Percentiles rank a stretch among this genome's conserved stretches.
Evolutionary conservation across 176 grass and related monocot species (phyloP).

Genomic region (Poa pratensis): DNA sequence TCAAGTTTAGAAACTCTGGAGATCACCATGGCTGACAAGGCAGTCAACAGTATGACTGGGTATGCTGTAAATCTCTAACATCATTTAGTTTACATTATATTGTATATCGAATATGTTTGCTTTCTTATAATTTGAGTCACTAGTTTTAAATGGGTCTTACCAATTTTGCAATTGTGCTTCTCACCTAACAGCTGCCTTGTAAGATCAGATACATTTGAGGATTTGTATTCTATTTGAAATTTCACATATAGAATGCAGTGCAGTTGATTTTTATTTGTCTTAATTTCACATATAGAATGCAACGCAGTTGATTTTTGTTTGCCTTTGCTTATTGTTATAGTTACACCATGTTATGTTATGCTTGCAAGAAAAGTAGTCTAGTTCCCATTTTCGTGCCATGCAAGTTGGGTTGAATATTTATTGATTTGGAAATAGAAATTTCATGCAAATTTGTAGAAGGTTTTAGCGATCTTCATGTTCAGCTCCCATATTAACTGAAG

Average conservation of each 20-base stretch:
- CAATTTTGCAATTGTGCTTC: not conserved
- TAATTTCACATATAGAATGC: conserved; percentile 8
- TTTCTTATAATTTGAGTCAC: conserved; percentile 28
- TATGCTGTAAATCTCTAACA: conserved; percentile 40
- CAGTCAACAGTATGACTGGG: conserved; percentile 84
- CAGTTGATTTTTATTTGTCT: conserved; percentile 11
- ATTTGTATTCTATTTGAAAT: conserved; percentile 34
- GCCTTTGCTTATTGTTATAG: conserved; percentile 4
- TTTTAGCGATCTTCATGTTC: not conserved
- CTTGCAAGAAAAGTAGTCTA: conserved; percentile 31
- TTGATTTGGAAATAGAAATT: conserved; percentile 16
- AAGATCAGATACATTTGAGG: not conserved
- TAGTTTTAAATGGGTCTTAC: not conserved
- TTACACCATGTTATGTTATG: not conserved
- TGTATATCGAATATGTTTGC: not conserved
- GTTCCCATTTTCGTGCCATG: not conserved
- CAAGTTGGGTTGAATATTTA: conserved; percentile 21
- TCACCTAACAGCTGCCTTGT: conserved; percentile 24
- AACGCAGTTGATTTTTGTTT: conserved; percentile 24
- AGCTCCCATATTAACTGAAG: conserved; percentile 28
- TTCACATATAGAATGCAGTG: conserved; percentile 16
- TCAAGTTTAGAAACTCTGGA: conserved; percentile 80
- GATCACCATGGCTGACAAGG: conserved; percentile 69
- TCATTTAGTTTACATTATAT: too few species aligned
- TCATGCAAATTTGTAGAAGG: not conserved